A percentile compares a stretch with the other conserved stretches of the same genome.
Conservation (phyloP, 2,329 filamentous ascomycete species). For the Ophiosphaerella korrae region DNA sequence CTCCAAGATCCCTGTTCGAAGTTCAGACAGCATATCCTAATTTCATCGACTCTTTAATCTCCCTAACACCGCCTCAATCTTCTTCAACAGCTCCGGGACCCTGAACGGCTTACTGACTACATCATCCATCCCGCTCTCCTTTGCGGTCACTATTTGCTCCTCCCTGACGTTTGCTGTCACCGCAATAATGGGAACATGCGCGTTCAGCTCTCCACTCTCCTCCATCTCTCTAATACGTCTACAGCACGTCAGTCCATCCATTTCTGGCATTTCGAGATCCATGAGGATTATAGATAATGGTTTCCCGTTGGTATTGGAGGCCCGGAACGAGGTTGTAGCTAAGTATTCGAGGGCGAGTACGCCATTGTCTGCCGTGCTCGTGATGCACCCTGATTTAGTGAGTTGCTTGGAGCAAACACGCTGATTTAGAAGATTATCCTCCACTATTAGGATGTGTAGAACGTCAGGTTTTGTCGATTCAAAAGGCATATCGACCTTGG, state of each 20-base stretch:
- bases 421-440: slow-evolving; percentile 48
- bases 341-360: slow-evolving; percentile 36
- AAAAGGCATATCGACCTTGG: background rate
- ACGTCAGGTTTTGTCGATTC: background rate
- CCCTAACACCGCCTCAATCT: slow-evolving; percentile 27
- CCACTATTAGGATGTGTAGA: slow-evolving; percentile 40
- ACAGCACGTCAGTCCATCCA: slow-evolving; percentile 45
- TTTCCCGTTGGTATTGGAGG: slow-evolving; percentile 4
- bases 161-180: slow-evolving; percentile 45
- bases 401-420: slow-evolving; percentile 42
- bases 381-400: slow-evolving; percentile 33
- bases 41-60: slow-evolving; percentile 10
- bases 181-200: slow-evolving; percentile 43
- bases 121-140: slow-evolving; percentile 43
- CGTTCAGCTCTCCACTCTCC: slow-evolving; percentile 16
- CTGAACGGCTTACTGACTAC: slow-evolving; percentile 44
- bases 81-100: slow-evolving; percentile 37
- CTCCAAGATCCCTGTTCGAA: too few species aligned
- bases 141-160: slow-evolving; percentile 39
- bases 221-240: slow-evolving; percentile 41
- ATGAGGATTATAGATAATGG: slow-evolving; percentile 42
- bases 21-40: too few species aligned
- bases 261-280: slow-evolving; percentile 48
- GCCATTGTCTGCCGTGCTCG: slow-evolving; percentile 41
- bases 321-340: slow-evolving; percentile 20